Conservation (phyloP, 108 stramenopile species). For the Aurantiochytrium sp. region DNA sequence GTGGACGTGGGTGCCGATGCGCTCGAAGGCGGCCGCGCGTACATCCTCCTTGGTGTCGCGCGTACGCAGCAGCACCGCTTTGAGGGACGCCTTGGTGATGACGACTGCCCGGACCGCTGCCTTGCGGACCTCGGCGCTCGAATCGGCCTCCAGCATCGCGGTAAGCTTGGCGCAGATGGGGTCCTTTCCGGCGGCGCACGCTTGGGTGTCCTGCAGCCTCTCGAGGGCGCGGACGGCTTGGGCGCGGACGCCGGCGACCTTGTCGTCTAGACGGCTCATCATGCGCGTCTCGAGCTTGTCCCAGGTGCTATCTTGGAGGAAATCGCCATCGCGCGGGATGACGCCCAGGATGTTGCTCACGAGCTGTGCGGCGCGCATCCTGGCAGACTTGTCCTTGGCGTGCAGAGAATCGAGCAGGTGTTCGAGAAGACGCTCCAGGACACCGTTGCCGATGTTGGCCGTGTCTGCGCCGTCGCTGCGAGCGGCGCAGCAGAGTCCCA, state of each 20-base stretch:
- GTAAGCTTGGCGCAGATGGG: neutral
- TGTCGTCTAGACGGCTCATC: neutral
- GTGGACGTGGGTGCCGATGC: neutral
- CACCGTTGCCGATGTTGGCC: neutral
- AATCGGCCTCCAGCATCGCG: neutral
- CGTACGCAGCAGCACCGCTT: neutral
- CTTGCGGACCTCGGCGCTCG: slow-evolving; percentile 27
- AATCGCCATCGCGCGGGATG: neutral
- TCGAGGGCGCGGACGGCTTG: slow-evolving; percentile 6
- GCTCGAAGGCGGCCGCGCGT: neutral
- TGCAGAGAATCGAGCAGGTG: neutral
- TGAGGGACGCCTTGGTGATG: neutral
- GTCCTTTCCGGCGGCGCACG: neutral
- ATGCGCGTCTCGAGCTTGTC: neutral
- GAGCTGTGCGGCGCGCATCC: neutral
- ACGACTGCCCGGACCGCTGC: neutral
- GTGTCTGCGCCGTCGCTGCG: neutral
- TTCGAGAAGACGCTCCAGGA: neutral
- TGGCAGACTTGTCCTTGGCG: neutral
- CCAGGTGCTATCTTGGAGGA: neutral
- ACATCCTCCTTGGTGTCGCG: neutral
- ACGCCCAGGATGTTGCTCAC: neutral
- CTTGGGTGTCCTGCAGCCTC: neutral
- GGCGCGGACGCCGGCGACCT: neutral
- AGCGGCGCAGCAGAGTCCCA: neutral